Evolutionary conservation across 2,329 filamentous ascomycete genomes (phyloP).

Genomic region (Fusarium sp.): DNA sequence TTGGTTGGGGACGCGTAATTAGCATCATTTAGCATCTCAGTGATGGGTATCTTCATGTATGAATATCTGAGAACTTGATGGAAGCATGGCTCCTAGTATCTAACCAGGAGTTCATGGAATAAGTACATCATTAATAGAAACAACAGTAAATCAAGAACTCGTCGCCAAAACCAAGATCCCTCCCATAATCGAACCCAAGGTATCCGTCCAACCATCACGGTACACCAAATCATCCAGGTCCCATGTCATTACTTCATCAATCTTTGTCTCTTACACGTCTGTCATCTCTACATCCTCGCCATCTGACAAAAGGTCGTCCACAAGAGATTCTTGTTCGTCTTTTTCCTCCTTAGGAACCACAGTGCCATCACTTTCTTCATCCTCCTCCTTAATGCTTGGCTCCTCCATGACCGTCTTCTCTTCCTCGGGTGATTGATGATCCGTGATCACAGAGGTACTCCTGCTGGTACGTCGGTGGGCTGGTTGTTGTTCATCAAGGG

Average conservation of each 20-base stretch:
- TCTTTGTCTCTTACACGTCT: conserved; percentile 33
- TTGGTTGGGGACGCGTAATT: conserved; percentile 54
- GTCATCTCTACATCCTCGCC: conserved; percentile 50
- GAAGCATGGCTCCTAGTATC: background rate
- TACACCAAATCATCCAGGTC: conserved; percentile 31
- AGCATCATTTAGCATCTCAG: background rate
- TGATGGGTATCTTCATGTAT: conserved; percentile 5
- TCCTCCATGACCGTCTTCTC: conserved; percentile 54
- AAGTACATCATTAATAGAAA: conserved; percentile 20
- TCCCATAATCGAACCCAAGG: conserved; percentile 4
- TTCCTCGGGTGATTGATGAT: conserved; percentile 47
- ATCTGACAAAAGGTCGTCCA: conserved; percentile 53
- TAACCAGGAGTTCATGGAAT: background rate
- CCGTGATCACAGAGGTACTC: conserved; percentile 52
- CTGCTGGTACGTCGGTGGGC: conserved; percentile 54
- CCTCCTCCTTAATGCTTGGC: conserved; percentile 59
- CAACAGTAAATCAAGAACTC: conserved; percentile 14
- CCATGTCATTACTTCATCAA: conserved; percentile 34
- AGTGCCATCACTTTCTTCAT: conserved; percentile 51
- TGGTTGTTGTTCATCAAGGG: conserved; percentile 57
- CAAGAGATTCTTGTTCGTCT: conserved; percentile 49
- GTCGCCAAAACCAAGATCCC: conserved; percentile 25
- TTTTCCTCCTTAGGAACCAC: conserved; percentile 45
- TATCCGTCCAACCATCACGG: conserved; percentile 20
- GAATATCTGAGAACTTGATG: background rate